A percentile compares a stretch with the other conserved stretches of the same genome.
phyloP scores from a whole-genome alignment of 805 yeast genomes.

The Saccharomycopsis sp. region DNA sequence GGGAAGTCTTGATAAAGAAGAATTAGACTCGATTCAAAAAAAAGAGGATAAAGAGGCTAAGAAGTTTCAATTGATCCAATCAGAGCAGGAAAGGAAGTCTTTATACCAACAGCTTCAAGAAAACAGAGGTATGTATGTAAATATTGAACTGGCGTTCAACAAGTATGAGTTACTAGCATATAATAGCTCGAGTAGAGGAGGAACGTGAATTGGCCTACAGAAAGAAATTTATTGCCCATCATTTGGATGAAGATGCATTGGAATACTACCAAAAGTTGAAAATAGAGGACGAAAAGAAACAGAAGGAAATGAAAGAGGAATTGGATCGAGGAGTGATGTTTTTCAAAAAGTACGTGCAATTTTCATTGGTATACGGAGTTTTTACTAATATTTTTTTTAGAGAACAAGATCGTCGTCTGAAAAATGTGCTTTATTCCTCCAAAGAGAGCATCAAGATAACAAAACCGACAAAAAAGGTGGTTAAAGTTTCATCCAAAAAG shows the following conservation, averaged over 20 bases:
- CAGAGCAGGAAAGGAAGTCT: slow-evolving; percentile 5
- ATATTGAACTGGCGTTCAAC: background rate
- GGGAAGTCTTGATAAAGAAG: slow-evolving; percentile 9
- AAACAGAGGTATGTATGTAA: slow-evolving; percentile 3
- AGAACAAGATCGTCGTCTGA: no score
- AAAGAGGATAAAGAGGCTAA: slow-evolving; percentile 5
- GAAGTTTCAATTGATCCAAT: background rate
- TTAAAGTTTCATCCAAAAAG: no score
- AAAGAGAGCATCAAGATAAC: no score
- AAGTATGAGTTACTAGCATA: background rate
- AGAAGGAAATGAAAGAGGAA: slow-evolving; percentile 2
- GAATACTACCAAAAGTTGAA: slow-evolving; percentile 6
- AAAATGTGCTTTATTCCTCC: no score
- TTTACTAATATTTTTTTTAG: no score
- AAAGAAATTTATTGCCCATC: slow-evolving; percentile 13
- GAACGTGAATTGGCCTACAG: slow-evolving; percentile 6
- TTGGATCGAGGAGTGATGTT: slow-evolving; percentile 1
- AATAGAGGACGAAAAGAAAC: slow-evolving; percentile 2
- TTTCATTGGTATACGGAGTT: no score
- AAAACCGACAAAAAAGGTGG: no score
- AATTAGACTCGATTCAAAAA: background rate
- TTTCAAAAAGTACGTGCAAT: slow-evolving; percentile 3
- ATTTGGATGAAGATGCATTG: slow-evolving; percentile 5
- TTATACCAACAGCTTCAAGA: slow-evolving; percentile 13
- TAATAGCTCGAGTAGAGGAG: slow-evolving; percentile 4